Evolutionary conservation across 176 grass and related monocot species (phyloP).

Genomic region (Guadua angustifolia): DNA sequence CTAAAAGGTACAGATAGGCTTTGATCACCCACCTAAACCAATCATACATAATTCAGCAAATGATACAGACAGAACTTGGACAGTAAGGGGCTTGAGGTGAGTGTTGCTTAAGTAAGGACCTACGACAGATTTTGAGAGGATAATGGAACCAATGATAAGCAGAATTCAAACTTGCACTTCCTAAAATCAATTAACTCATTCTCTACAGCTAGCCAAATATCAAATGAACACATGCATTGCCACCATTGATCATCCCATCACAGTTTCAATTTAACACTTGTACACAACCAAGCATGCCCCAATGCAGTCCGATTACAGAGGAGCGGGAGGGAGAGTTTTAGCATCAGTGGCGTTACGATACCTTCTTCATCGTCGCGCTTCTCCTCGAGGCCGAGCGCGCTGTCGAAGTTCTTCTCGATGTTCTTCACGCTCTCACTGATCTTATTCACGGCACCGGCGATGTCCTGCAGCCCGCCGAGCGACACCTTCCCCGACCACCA

Average conservation of each 20-base stretch:
- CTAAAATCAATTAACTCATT: background rate
- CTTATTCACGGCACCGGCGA: conserved; percentile 95
- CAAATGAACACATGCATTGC: background rate
- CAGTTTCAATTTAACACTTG: background rate
- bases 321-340: background rate
- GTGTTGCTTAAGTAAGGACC: background rate
- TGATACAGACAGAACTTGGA: background rate
- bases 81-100: background rate
- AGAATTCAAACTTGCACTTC: background rate
- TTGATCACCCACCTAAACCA: conserved; percentile 3
- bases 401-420: conserved; percentile 99
- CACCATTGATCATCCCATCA: background rate
- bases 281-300: background rate
- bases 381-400: conserved; percentile 89
- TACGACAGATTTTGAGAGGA: background rate
- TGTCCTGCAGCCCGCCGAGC: conserved; percentile 86
- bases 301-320: background rate
- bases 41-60: conserved; percentile 12
- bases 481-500: conserved; percentile 93
- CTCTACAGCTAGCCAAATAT: background rate
- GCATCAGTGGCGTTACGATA: conserved; percentile 31
- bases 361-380: conserved; percentile 78
- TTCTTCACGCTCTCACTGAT: conserved; percentile 99
- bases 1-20: background rate
- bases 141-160: background rate